Evolutionary conservation across 352 stramenopile genomes (phyloP).

Genomic region (Globisporangium echinulatum): DNA sequence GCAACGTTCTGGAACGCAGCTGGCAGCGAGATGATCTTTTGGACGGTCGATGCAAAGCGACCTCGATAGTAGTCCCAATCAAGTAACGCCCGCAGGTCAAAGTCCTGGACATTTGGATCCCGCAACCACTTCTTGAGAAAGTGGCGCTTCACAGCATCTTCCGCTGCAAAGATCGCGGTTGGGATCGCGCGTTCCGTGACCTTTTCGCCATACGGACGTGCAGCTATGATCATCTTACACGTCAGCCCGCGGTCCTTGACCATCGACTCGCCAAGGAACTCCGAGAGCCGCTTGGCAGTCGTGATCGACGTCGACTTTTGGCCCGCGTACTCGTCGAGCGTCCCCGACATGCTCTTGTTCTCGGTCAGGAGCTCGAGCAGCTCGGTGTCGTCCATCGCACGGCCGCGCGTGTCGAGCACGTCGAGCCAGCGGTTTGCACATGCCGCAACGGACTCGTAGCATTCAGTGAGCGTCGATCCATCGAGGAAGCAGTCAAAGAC

Average conservation of each 20-base stretch:
- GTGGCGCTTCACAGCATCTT: slow-evolving; percentile 92
- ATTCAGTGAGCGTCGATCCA: slow-evolving; percentile 90
- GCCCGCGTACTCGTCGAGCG: slow-evolving; percentile 95
- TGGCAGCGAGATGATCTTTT: slow-evolving; percentile 99
- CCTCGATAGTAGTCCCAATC: slow-evolving; percentile 99
- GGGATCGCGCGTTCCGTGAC: slow-evolving; percentile 98
- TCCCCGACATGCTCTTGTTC: slow-evolving; percentile 97
- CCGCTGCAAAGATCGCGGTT: slow-evolving; percentile 96
- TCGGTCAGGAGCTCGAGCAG: slow-evolving; percentile 98
- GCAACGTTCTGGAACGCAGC: slow-evolving; percentile 95
- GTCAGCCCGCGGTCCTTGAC: slow-evolving; percentile 98
- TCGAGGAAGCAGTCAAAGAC: slow-evolving; percentile 98
- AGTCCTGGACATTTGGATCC: slow-evolving; percentile 88
- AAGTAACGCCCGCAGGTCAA: slow-evolving; percentile 91
- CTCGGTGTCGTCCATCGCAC: slow-evolving; percentile 95
- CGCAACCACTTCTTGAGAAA: slow-evolving; percentile 98
- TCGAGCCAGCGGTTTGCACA: slow-evolving; percentile 98
- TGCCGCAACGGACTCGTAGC: slow-evolving; percentile 94
- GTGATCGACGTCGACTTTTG: slow-evolving; percentile 98
- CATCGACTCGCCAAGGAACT: slow-evolving; percentile 98
- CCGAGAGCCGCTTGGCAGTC: slow-evolving; percentile 93
- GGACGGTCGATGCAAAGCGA: slow-evolving; percentile 87
- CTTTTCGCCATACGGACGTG: slow-evolving; percentile 88
- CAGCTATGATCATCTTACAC: slow-evolving; percentile 98
- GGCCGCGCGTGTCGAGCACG: slow-evolving; percentile 94